Base-by-base conservation (phyloP, 2,329 filamentous ascomycete species). In the Phyllosticta paracitricarpa region DNA sequence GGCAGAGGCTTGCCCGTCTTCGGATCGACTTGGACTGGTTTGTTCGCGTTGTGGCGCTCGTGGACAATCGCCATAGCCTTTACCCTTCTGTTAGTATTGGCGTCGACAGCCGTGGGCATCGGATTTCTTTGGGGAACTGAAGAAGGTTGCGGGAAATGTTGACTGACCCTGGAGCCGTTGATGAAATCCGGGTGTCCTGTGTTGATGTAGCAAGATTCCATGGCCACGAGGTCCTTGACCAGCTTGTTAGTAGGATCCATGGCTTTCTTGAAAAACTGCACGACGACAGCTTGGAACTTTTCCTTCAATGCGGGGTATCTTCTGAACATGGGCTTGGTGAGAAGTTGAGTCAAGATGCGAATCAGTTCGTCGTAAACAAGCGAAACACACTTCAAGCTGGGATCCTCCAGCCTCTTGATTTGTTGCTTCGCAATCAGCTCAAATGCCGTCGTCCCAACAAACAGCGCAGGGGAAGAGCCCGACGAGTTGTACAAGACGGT, bases 181-280 rank as follows among this genome's bases (percentile, higher is more conserved):
- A 99, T 80, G 77, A 99, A 99, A 73, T 99, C 94, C 9, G 94
- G 94, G 73, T 99, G 95, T 9, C 91, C 94, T 30, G 95, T 99
- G 79, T 99, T 99, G 81, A 99, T 89, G 75, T 99, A 99, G 78
- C 90, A 95, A 14, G 92, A 79, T 76, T 99, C 94, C 94, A 99
- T 99, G 9, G 87, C 78, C 26, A 99, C 93, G 51, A 99, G 82
- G 72, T 99, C 94, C 70, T 79, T 86, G 62, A 99, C 94, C 56
- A 99, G 83, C 82, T 97, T 97, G 80, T 97, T 97, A 48, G 94
- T 96, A 6, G 94, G 94, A 59, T 97, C 91, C 89, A 97, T 96
- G 59, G 91, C 87, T 79, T 96, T 96, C 79, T 97, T 97, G 82
- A 97, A 97, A 77, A 99, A 99, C 9, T 80, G 71, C 68, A 99